A percentile compares a stretch with the other conserved stretches of the same genome.
These are phyloP conservation scores for Yamadazyma diospyri DNA, from an alignment of 1,139 yeast genomes.

Conservation along the genomic window DNA sequence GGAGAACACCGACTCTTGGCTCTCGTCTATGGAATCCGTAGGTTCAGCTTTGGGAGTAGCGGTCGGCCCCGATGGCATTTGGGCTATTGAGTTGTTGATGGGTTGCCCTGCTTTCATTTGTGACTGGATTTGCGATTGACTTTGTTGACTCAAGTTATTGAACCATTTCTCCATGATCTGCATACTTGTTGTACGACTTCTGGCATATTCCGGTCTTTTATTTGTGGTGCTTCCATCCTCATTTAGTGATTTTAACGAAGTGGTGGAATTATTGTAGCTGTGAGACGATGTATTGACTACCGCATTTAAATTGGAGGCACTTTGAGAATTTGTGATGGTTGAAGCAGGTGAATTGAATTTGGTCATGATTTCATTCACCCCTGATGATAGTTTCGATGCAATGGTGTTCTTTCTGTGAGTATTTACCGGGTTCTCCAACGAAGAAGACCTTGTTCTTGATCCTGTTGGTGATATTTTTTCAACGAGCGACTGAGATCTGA, in stretches of 20 bases:
- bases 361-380: constrained; percentile 43
- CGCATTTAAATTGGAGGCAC: not conserved
- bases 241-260: constrained; percentile 33
- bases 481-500: constrained; percentile 26
- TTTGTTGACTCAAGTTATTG: constrained; percentile 23
- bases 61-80: constrained; percentile 1
- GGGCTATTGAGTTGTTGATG: not conserved
- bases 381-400: constrained; percentile 38
- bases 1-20: constrained; percentile 17
- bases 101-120: not conserved
- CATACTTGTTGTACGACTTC: constrained; percentile 37
- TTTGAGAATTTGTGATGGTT: too few species aligned
- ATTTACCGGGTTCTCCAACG: constrained; percentile 27
- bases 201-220: constrained; percentile 25
- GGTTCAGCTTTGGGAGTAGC: constrained; percentile 1
- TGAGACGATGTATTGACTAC: not conserved
- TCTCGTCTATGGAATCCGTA: constrained; percentile 11
- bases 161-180: constrained; percentile 48
- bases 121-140: constrained; percentile 6
- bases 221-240: constrained; percentile 15
- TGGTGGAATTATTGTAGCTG: constrained; percentile 20
- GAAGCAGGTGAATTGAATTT: constrained; percentile 26
- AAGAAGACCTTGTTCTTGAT: constrained; percentile 37
- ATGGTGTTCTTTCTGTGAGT: constrained; percentile 28
- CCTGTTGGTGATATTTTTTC: constrained; percentile 33